Evolutionary conservation across 768 basidiomycete species (phyloP), one percentile per base, ranked within the genome.

Genomic region (Termitomyces sp.): DNA sequence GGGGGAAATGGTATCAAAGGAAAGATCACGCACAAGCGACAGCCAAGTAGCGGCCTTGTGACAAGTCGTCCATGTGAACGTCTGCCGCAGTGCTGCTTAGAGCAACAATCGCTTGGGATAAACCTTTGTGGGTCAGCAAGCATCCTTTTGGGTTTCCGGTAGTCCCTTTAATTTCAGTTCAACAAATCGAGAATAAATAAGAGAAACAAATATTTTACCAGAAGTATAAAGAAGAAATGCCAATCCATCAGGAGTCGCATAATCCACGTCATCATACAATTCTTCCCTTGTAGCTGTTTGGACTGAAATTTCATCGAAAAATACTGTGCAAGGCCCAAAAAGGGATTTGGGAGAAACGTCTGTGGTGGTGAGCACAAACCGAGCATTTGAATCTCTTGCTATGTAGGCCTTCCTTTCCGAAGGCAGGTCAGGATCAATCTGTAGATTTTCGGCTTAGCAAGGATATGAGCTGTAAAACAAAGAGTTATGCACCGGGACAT

Each of bases 81-180:
- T 68, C 60, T 7, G 66, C 62, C n/a, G 69, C 68, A 11, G 66
- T 65, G 53, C 63, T 67, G 40, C 69, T 67, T 13, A 72, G 61
- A 20, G 70, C 68, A n/a, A 70, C 43, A 23, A 69, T 67, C 7
- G 67, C 70, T 53, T 72, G 67, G 7, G 67, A 49, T 18, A 72
- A 62, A 3, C 71, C 68, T 18, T 53, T 56, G 41, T 72, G 63
- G 10, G 71, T 72, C 35, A 78, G 58, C 12, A 81, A 61, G 59
- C 79, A 81, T 20, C 79, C 79, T 61, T 81, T 81, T 2, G 79
- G 79, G 41, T 72, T 78, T 35, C 79, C 79, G 4, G 79, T 80
- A 3, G 79, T 81, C 3, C 79, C 78, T 78, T 33, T 5, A 20
- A 32, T 16, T 20, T 36, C 38, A n/a, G 40, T 43, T 20, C 0